A percentile compares a stretch with the other conserved stretches of the same genome.
These are phyloP conservation scores for Xylariaceae sp. DNA, from an alignment of 2,329 filamentous ascomycete genomes.

Conservation along the genomic window DNA sequence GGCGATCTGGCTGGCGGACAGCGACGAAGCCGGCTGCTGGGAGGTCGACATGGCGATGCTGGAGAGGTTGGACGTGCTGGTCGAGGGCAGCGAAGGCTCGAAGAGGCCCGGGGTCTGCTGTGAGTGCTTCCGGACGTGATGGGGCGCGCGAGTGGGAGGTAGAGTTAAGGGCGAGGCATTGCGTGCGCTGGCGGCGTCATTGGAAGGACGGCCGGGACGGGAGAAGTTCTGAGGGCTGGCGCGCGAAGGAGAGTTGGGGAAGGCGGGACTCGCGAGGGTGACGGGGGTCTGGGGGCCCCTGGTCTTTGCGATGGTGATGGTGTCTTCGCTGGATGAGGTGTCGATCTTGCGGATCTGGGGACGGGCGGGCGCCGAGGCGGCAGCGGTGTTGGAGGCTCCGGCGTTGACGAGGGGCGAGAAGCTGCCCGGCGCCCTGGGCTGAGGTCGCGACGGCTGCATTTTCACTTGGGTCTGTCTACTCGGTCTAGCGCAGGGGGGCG, in stretches of 20 bases:
- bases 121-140: slow-evolving; percentile 55
- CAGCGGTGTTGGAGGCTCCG: slow-evolving; percentile 19
- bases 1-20: slow-evolving; percentile 72
- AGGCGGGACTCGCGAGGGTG: slow-evolving; percentile 43
- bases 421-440: slow-evolving; percentile 39
- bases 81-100: slow-evolving; percentile 67
- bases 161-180: slow-evolving; percentile 42
- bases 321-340: slow-evolving; percentile 44
- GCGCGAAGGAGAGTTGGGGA: slow-evolving; percentile 45
- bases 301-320: slow-evolving; percentile 45
- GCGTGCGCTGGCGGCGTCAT: slow-evolving; percentile 32
- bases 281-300: slow-evolving; percentile 35
- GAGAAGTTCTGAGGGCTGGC: slow-evolving; percentile 56
- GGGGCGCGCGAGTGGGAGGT: slow-evolving; percentile 34
- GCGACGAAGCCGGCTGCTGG: slow-evolving; percentile 36
- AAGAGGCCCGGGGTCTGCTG: slow-evolving; percentile 71
- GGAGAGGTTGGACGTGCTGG: slow-evolving; percentile 51
- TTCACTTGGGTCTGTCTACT: not conserved
- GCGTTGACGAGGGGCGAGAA: slow-evolving; percentile 45
- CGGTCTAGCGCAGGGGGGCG: too few species aligned
- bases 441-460: slow-evolving; percentile 31
- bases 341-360: slow-evolving; percentile 42
- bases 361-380: slow-evolving; percentile 28
- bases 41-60: slow-evolving; percentile 41
- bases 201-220: slow-evolving; percentile 42